Base-by-base conservation (phyloP, 768 basidiomycete species). In the Trametopsis cervina region DNA sequence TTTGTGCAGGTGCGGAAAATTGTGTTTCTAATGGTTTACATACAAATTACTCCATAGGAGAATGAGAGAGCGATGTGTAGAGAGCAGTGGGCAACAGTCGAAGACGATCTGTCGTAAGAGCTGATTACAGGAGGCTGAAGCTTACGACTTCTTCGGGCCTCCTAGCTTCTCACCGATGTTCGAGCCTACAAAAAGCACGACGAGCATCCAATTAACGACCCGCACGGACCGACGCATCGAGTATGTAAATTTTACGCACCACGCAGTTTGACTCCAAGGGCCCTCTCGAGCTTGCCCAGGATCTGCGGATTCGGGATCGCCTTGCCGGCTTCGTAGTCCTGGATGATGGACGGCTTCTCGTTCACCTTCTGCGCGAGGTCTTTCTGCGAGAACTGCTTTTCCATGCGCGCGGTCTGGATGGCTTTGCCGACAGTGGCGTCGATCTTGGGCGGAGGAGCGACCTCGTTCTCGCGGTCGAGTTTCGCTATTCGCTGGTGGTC, bases 401-500 rank as follows among this genome's bases (percentile, higher is more conserved):
- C 90, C 70, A 76, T 70, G 48, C 94, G 86, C 37, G 81, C 89
- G 13, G 75, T 72, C 65, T 88, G 82, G 55, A 97, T 90, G 2
- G 92, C 89, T 66, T 81, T 82, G 54, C 88, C 87, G 52, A 88
- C 88, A 20, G 72, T 73, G 7, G 81, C 73, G 1, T 74, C 63
- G 54, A 97, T 70, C 69, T 91, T 95, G 45, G 85, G 56, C 40
- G 94, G 94, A 5, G 93, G 92, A 7, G 92, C 90, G 20, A 95
- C 92, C 60, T 95, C 93, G 64, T 97, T 94, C 58, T 96, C 91
- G 38, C 89, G 81, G 66, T 94, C 93, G 37, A 97, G 83, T 61
- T 94, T 94, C 21, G 88, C 92, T 62, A 94, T 93, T 47, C 80
- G 81, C 62, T 92, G 89, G 69, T 95, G 91, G 68, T 97, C 93